Evolutionary conservation across 805 yeast genomes (phyloP).

Genomic region (Metschnikowia santaceciliae): DNA sequence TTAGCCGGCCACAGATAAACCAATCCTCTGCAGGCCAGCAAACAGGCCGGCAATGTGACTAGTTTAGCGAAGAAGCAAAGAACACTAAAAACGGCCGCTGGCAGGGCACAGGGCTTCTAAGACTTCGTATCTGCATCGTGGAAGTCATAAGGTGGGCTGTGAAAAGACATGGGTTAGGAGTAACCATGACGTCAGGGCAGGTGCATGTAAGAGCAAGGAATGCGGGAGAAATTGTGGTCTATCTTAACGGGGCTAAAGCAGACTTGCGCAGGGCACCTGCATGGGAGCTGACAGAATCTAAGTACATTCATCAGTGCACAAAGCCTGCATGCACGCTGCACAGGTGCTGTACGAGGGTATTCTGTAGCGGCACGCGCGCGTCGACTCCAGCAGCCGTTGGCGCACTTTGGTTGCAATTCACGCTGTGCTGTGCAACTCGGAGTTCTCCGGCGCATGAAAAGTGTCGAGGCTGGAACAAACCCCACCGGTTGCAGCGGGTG

Average conservation of each 20-base stretch:
- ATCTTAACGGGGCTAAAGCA: background rate
- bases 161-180: no score
- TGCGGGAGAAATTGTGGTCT: background rate
- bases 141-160: no score
- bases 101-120: no score
- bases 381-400: background rate
- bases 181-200: background rate
- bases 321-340: background rate
- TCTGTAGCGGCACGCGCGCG: conserved; percentile 2
- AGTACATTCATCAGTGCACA: background rate
- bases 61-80: background rate
- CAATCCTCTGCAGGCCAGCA: background rate
- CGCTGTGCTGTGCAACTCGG: background rate
- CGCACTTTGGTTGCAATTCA: background rate
- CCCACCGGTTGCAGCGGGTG: no score
- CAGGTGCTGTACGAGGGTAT: background rate
- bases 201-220: background rate
- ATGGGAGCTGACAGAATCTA: conserved; percentile 1
- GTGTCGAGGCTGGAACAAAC: background rate
- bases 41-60: background rate
- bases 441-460: background rate
- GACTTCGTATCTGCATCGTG: no score
- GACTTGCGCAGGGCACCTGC: background rate
- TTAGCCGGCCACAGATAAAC: background rate
- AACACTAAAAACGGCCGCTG: no score